phyloP scores from a whole-genome alignment of 2,329 filamentous ascomycete species.

The Orbilia oligospora region DNA sequence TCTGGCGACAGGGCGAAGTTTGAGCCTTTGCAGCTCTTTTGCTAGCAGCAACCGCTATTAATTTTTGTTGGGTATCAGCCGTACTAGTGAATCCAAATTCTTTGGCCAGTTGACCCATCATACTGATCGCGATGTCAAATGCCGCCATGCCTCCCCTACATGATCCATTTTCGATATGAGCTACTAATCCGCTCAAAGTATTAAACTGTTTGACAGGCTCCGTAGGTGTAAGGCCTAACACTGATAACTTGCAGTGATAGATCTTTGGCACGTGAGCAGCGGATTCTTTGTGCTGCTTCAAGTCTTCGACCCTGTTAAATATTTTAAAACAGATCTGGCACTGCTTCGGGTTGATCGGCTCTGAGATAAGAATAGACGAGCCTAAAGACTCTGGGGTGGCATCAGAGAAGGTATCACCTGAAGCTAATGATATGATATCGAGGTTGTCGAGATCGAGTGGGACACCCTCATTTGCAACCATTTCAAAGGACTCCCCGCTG shows the following conservation, averaged over 20 bases:
- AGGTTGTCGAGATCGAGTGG: background rate
- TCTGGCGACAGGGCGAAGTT: too few relatives aligned
- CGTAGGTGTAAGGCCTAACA: background rate
- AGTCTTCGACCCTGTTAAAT: background rate
- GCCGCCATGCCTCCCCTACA: constrained; percentile 26
- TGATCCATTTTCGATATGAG: constrained; percentile 24
- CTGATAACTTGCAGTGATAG: constrained; percentile 32
- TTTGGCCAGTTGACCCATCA: constrained; percentile 26
- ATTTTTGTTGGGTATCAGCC: background rate
- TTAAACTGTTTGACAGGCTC: constrained; percentile 27
- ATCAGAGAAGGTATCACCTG: background rate
- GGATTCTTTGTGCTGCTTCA: constrained; percentile 22
- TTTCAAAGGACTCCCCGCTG: constrained; percentile 9
- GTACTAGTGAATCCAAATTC: constrained; percentile 30
- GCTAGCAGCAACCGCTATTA: background rate
- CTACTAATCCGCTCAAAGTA: constrained; percentile 31
- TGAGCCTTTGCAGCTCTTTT: background rate
- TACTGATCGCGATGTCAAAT: constrained; percentile 16
- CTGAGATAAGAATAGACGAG: constrained; percentile 4
- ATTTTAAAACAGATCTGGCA: constrained; percentile 22
- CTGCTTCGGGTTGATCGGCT: background rate
- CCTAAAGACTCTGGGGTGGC: background rate
- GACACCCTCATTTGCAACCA: background rate
- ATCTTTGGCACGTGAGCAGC: constrained; percentile 21
- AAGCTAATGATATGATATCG: constrained; percentile 16